Evolutionary conservation across 805 yeast genomes (phyloP), one percentile per base, ranked within the genome.

Genomic region (Scheffersomyces coipomensis): DNA sequence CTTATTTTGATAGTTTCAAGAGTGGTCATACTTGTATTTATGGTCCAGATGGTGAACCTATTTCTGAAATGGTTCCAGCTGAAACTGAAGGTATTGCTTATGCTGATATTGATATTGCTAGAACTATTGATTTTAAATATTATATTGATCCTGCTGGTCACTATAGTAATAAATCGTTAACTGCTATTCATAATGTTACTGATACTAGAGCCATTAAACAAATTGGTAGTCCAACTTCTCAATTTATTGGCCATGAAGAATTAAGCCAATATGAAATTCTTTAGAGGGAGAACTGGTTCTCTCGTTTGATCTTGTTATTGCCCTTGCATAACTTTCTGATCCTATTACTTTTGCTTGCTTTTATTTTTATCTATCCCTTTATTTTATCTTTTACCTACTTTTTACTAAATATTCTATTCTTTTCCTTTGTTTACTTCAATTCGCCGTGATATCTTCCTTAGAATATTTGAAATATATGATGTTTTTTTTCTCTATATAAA

Each of bases 1-100:
- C n/a, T 13, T 27, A 27, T 15, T 27, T 27, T 27, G 30, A 27
- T 27, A 27, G 18, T 27, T 27, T 27, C 18, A 27, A 27, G 30
- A 27, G 30, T 27, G 30, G 30, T 15, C 30, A 27, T 27, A 27
- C 30, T 27, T 27, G 30, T 27, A 27, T 27, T 13, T 27, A 27
- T 27, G 30, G 30, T 13, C 30, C 30, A n/a, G 30, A 27, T 27
- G 30, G 30, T n/a, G 30, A 27, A 27, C 30, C 30, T 13, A 27
- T 27, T 27, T 27, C 30, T 5, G 30, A 27, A 27, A 27, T 27
- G 30, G 15, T 27, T 27, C 18, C 30, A 27, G 18, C 30, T n/a
- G 30, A 27, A 15, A 18, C 15, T 27, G 30, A 27, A 15, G 30
- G 30, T 27, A 27, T 27, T 15, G 30, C 30, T 5, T 27, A 27